Evolutionary conservation across 2,329 filamentous ascomycete species (phyloP).

Genomic region (Phyllosticta citribraziliensis): DNA sequence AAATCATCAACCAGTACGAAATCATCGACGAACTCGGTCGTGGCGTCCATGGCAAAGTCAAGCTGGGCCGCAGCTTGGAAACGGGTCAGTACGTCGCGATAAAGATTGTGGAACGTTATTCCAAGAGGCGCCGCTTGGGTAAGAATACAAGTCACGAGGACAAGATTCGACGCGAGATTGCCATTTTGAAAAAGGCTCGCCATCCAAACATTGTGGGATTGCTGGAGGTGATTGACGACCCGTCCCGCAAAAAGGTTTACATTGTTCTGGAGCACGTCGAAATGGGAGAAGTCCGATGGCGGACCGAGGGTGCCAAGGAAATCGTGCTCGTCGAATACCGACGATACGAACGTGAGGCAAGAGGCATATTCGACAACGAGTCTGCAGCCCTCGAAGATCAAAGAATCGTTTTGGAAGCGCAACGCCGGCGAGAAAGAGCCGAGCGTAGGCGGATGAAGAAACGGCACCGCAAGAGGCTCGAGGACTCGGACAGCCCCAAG

Average conservation of each 20-base stretch:
- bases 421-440: conserved; percentile 46
- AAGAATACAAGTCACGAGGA: conserved; percentile 59
- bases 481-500: conserved; percentile 39
- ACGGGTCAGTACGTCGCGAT: conserved; percentile 79
- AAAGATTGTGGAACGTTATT: conserved; percentile 96
- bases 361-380: conserved; percentile 34
- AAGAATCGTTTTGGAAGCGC: conserved; percentile 34
- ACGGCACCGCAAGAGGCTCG: conserved; percentile 20
- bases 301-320: conserved; percentile 74
- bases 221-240: conserved; percentile 95
- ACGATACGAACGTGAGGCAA: conserved; percentile 64
- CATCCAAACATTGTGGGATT: conserved; percentile 95
- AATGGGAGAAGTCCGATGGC: conserved; percentile 87
- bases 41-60: conserved; percentile 95
- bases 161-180: conserved; percentile 91
- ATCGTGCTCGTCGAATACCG: conserved; percentile 75
- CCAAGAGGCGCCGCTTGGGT: conserved; percentile 85
- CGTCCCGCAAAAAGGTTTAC: conserved; percentile 93
- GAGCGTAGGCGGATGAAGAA: conserved; percentile 31
- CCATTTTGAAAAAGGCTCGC: conserved; percentile 94
- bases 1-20: conserved; percentile 96
- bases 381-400: conserved; percentile 34
- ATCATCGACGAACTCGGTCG: conserved; percentile 93
- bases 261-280: conserved; percentile 95
- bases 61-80: conserved; percentile 73